Percentiles rank a stretch among this genome's conserved stretches.
phyloP scores from a whole-genome alignment of 2,329 filamentous ascomycete species.

The Pyrenophora teres region DNA sequence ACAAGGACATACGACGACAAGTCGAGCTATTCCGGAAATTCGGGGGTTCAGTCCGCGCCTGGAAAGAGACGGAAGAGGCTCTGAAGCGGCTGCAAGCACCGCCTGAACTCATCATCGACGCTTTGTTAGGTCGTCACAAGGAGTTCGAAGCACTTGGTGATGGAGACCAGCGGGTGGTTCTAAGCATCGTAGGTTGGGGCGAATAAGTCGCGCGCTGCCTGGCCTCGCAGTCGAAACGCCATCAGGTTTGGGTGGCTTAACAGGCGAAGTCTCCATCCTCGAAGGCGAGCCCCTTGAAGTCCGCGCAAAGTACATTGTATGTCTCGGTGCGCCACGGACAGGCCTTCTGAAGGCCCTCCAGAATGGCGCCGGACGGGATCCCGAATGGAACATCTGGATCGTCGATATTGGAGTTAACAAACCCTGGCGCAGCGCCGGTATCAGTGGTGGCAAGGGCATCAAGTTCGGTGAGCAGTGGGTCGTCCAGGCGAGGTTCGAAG shows the following conservation, averaged over 20 bases:
- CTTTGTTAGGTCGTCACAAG: conserved; percentile 81
- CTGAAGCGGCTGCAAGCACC: conserved; percentile 63
- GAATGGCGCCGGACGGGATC: conserved; percentile 57
- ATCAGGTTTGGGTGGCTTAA: conserved; percentile 81
- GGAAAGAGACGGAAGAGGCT: conserved; percentile 61
- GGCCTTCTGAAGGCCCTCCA: conserved; percentile 80
- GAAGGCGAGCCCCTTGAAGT: conserved; percentile 82
- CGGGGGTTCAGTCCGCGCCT: conserved; percentile 71
- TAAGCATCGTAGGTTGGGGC: conserved; percentile 94
- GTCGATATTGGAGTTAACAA: conserved; percentile 86
- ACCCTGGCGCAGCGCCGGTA: conserved; percentile 84
- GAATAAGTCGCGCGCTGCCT: conserved; percentile 81
- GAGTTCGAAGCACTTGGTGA: conserved; percentile 87
- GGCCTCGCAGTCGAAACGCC: conserved; percentile 91
- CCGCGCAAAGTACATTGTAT: conserved; percentile 79
- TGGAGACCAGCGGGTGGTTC: conserved; percentile 80
- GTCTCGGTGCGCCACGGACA: conserved; percentile 83
- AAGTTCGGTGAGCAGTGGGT: conserved; percentile 91
- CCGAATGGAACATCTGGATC: conserved; percentile 77
- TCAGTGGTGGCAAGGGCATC: conserved; percentile 78
- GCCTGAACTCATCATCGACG: conserved; percentile 84
- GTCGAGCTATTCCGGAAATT: conserved; percentile 82
- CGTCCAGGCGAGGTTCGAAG: conserved; percentile 64
- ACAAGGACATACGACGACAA: conserved; percentile 81
- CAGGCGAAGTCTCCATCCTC: conserved; percentile 60